Evolutionary conservation across 169 alveolate species (phyloP), one percentile per base, ranked within the genome.

Genomic region (Cryptosporidium andersoni): DNA sequence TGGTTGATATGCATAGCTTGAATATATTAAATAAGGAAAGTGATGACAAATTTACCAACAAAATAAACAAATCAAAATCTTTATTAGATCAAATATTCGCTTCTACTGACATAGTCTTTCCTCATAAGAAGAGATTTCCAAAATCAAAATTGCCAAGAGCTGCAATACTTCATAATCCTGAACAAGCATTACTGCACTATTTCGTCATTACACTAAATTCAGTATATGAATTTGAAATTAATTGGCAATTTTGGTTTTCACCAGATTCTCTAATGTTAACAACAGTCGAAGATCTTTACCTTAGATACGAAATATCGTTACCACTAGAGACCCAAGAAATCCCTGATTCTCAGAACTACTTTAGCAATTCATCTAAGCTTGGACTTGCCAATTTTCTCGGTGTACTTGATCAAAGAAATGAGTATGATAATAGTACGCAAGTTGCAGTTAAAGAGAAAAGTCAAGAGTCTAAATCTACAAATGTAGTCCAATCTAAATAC

Each of bases 241-340:
- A 74, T 37, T 74, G 85, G 85, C 55, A 68, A 60, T 74, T 47
- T 58, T 74, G 85, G 85, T 74, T 74, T 37, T 74, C 64, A 3
- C 85, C 85, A 34, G 85, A 74, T 74, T 74, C 85, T 58, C 55
- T n/a, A 9, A 74, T 74, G 85, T 51, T 74, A 9, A 68, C 55
- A n/a, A 74, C 85, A 7, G 49, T 48, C n/a, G 85, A 74, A 8
- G 85, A 74, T 60, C 51, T 74, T 45, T 74, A 74, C 43, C 60
- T 74, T 48, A 74, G 85, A 74, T 40, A 63, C 7, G 85, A 74
- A 34, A 74, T 74, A 68, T 58, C 43, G 51, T 47, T 74, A 62
- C 68, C 85, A 56, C 85, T 68, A 43, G 64, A 14, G 9, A 11
- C 25, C 25, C 25, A 45, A 2, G 85, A 74, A 14, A 58, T 74